Base-by-base conservation (phyloP, 257 asterid genomes). In the Buddleja alternifolia region DNA sequence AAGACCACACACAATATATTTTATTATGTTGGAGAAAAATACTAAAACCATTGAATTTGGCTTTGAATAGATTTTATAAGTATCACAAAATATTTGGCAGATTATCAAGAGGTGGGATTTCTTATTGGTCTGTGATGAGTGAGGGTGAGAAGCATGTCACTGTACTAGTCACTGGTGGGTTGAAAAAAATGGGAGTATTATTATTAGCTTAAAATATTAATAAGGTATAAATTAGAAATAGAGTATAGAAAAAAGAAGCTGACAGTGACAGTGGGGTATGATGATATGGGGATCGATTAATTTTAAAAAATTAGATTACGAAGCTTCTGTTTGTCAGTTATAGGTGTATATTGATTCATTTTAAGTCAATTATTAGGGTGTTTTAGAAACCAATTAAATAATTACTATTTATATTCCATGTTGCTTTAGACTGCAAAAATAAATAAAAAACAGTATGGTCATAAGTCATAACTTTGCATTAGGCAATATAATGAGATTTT, bases 231-330 rank as follows among this genome's bases (percentile, higher is more conserved):
- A 32, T 32, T 3, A 20, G 16, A 19, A 41, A 60, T 60, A 29
- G n/a, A n/a, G 25, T 17, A 41, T 20, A 25, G 3, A 62, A 21
- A 3, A 6, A n/a, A 15, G 16, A 10, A 39, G 9, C 25, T 37
- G 19, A 11, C 17, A 19, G 3, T 37, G 50, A 60, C 32, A 14
- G 69, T 45, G 9, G 23, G 29, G 58, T 24, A 48, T 46, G 57
- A 29, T 63, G 12, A 42, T 63, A 23, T 64, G 42, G 70, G 57
- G 46, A 64, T 47, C 25, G 15, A 11, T 16, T 63, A 60, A 60
- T 54, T 21, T 53, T 19, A 40, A 45, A 51, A 20, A 20, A 23
- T 14, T 3, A 8, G 23, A 57, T 57, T 57, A 36, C 21, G 45
- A 57, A 57, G 24, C 46, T 57, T 57, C 46, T 32, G 45, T 57